These are phyloP conservation scores for Petasospora fabianii DNA, from an alignment of 1,139 yeast genomes.

Conservation along the genomic window DNA sequence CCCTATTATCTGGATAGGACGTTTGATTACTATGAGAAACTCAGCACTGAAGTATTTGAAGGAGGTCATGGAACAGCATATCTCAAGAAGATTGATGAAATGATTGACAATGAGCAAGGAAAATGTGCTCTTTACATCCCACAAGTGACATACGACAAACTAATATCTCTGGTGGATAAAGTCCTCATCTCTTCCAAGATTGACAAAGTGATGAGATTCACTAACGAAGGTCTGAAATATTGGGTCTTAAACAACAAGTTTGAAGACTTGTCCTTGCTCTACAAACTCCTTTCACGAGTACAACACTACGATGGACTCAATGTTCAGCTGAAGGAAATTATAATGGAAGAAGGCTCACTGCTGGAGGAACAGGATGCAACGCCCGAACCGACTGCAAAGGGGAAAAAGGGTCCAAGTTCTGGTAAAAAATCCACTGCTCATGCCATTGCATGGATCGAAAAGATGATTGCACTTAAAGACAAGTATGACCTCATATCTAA, in stretches of 20 bases:
- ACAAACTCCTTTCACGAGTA: conserved; percentile 50
- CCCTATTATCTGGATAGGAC: conserved; percentile 57
- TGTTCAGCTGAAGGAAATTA: conserved; percentile 44
- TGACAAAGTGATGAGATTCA: conserved; percentile 45
- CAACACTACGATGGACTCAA: conserved; percentile 51
- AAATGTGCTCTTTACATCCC: conserved; percentile 57
- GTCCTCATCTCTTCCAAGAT: conserved; percentile 61
- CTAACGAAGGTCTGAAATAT: conserved; percentile 51
- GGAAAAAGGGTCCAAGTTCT: conserved; percentile 16
- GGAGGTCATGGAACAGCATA: conserved; percentile 50
- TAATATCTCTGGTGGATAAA: conserved; percentile 54
- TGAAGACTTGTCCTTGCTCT: conserved; percentile 43
- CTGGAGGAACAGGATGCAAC: conserved; percentile 24
- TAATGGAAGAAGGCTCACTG: conserved; percentile 40
- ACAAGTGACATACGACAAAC: conserved; percentile 47
- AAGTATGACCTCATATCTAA: conserved; percentile 48
- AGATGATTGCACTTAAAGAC: conserved; percentile 51
- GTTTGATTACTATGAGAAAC: conserved; percentile 48
- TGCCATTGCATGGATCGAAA: conserved; percentile 70
- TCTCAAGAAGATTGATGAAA: conserved; percentile 46
- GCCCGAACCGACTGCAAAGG: conserved; percentile 6
- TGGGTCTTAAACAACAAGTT: conserved; percentile 47
- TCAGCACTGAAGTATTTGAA: conserved; percentile 43
- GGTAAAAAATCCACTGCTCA: conserved; percentile 36
- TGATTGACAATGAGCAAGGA: conserved; percentile 56